These are phyloP conservation scores for Aquilaria malaccensis DNA, from an alignment of 345 rosid species.

Conservation along the genomic window DNA sequence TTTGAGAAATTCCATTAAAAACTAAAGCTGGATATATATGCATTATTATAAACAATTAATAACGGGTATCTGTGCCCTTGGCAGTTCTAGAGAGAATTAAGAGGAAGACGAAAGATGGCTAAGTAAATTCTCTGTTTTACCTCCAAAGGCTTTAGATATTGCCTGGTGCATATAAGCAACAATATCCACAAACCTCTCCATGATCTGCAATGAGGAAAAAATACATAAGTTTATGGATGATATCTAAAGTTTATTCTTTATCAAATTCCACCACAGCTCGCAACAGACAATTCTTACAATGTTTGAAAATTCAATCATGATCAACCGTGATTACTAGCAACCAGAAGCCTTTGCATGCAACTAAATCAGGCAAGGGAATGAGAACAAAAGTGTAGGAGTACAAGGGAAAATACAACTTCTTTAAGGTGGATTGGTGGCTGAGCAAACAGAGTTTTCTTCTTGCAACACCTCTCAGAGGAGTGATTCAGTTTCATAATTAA, in stretches of 20 bases:
- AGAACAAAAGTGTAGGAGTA: background rate
- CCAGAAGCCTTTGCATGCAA: background rate
- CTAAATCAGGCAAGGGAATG: background rate
- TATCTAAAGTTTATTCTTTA: background rate
- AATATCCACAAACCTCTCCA: slow-evolving; percentile 65
- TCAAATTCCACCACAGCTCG: no score
- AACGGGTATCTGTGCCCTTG: no score
- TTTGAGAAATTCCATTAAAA: background rate
- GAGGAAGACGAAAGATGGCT: slow-evolving; percentile 15
- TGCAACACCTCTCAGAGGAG: background rate
- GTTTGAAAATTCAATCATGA: no score
- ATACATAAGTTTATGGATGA: background rate
- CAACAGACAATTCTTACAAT: no score
- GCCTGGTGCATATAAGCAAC: slow-evolving; percentile 54
- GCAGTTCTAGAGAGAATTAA: no score
- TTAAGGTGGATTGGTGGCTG: background rate
- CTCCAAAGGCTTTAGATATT: slow-evolving; percentile 67
- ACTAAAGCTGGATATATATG: no score
- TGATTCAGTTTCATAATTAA: background rate
- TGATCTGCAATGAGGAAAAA: slow-evolving; percentile 39
- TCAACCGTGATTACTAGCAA: background rate
- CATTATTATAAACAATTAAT: no score
- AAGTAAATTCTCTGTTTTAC: slow-evolving; percentile 9
- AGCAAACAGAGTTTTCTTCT: background rate
- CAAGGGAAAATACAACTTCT: background rate